Evolutionary conservation across 495 filamentous ascomycete genomes (phyloP), one percentile per base, ranked within the genome.

Genomic region (Aspergillus panamensis): DNA sequence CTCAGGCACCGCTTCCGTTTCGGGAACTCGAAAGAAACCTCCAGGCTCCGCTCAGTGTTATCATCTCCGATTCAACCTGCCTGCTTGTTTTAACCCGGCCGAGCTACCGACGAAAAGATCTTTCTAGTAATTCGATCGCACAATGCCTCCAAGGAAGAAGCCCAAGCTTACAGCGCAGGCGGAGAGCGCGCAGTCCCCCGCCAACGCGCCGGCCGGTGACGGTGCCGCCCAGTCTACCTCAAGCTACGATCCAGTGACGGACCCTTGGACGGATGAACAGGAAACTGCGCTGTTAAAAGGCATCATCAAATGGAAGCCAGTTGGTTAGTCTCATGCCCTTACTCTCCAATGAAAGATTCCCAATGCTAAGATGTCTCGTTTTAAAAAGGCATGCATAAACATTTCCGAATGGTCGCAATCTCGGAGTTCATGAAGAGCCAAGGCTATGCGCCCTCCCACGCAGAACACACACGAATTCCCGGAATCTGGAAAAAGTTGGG

Each of bases 211-310:
- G 48, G 64, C 67, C 33, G 71, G 53, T 62, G 69, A 72, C 8
- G 69, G 60, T 55, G 58, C 60, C 49, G 65, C 39, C 32, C 75
- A 74, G 51, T 63, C 62, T 33, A 71, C 69, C 50, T 57, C 67
- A 8, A 72, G 75, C 29, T 73, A 77, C 59, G 74, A 77, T 58
- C 59, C 73, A 6, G 68, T 87, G 16, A 82, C 82, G 39, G 90
- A 95, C 50, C 83, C 85, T 1, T 98, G 94, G 94, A 96, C 91
- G 0, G 91, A 97, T 68, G 94, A 96, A 62, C 93, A 98, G 67
- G 88, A 96, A 61, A 90, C 90, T 3, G 89, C 87, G 5, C 76
- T 98, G 3, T 89, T 97, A 75, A 97, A 97, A 67, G 89, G 85
- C 40, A 81, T 91, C 51, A 91, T 97, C 48, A 82, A 85, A 68